Evolutionary conservation across 2,329 filamentous ascomycete species (phyloP).

Genomic region (Aureobasidium subglaciale): DNA sequence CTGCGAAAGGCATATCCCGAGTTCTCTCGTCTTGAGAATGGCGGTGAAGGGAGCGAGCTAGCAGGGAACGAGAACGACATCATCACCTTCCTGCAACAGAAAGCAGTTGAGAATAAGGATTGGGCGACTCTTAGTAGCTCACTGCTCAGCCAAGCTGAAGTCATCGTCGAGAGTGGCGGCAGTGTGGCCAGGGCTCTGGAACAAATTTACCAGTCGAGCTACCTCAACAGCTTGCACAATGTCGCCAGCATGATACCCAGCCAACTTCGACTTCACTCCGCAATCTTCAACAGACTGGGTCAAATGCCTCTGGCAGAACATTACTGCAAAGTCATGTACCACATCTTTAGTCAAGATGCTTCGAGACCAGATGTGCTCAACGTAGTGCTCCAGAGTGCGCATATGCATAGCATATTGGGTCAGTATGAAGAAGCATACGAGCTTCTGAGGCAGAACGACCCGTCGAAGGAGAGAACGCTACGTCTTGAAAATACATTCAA

Average conservation of each 20-base stretch:
- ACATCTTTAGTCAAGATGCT: conserved; percentile 58
- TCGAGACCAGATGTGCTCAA: conserved; percentile 74
- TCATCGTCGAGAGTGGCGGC: conserved; percentile 61
- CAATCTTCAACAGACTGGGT: conserved; percentile 71
- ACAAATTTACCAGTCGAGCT: conserved; percentile 72
- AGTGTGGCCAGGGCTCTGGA: conserved; percentile 60
- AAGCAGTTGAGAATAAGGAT: conserved; percentile 57
- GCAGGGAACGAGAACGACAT: conserved; percentile 74
- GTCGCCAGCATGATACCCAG: conserved; percentile 66
- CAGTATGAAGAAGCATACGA: conserved; percentile 62
- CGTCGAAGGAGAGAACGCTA: conserved; percentile 60
- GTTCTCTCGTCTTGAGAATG: conserved; percentile 17
- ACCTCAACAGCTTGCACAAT: conserved; percentile 71
- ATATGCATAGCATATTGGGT: conserved; percentile 59
- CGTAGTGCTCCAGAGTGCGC: conserved; percentile 63
- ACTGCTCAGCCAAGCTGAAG: conserved; percentile 76
- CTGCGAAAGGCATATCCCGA: conserved; percentile 79
- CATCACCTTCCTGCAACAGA: conserved; percentile 73
- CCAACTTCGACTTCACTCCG: conserved; percentile 64
- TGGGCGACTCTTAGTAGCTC: conserved; percentile 79
- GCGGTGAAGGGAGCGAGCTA: conserved; percentile 52
- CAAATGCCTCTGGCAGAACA: conserved; percentile 51
- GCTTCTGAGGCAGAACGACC: conserved; percentile 53
- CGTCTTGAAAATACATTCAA: conserved; percentile 70
- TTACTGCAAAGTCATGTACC: conserved; percentile 66